Percentiles rank a stretch among this genome's conserved stretches.
Conservation (phyloP, 176 grass and related monocot species). For the Echinochloa phyllopogon region DNA sequence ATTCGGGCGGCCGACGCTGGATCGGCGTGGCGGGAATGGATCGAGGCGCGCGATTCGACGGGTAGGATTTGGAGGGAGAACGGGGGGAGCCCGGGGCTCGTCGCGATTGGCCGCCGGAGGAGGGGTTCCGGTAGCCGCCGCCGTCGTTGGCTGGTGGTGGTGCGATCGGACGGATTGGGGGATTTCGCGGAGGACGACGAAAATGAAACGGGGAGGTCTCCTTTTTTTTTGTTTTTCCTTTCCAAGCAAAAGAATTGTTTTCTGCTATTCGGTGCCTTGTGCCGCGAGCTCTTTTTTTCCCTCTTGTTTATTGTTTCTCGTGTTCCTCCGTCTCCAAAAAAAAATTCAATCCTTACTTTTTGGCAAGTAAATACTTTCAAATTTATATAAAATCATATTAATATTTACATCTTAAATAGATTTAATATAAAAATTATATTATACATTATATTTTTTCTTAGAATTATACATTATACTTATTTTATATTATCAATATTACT, state of each 20-base stretch:
- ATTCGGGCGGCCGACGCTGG: not conserved
- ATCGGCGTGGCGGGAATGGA: not conserved
- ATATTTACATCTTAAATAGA: no score
- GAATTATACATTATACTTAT: no score
- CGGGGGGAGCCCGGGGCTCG: not conserved
- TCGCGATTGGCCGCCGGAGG: not conserved
- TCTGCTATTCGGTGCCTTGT: not conserved
- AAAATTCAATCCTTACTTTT: not conserved
- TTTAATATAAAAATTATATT: no score
- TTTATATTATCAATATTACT: no score
- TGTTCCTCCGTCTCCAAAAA: not conserved
- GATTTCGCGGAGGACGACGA: not conserved
- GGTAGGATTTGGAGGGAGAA: slow-evolving; percentile 16
- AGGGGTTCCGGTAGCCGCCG: not conserved
- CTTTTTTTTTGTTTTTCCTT: not conserved
- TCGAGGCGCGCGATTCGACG: slow-evolving; percentile 19
- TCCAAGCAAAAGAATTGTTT: not conserved
- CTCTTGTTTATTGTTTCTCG: not conserved
- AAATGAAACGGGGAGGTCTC: not conserved
- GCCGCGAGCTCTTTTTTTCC: not conserved
- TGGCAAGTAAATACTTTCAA: not conserved
- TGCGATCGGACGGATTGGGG: slow-evolving; percentile 32
- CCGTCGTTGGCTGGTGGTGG: not conserved
- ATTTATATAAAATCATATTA: not conserved
- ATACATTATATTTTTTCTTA: no score